Evolutionary conservation across 495 filamentous ascomycete species (phyloP), one percentile per base, ranked within the genome.

Genomic region (Xylaria nigripes): DNA sequence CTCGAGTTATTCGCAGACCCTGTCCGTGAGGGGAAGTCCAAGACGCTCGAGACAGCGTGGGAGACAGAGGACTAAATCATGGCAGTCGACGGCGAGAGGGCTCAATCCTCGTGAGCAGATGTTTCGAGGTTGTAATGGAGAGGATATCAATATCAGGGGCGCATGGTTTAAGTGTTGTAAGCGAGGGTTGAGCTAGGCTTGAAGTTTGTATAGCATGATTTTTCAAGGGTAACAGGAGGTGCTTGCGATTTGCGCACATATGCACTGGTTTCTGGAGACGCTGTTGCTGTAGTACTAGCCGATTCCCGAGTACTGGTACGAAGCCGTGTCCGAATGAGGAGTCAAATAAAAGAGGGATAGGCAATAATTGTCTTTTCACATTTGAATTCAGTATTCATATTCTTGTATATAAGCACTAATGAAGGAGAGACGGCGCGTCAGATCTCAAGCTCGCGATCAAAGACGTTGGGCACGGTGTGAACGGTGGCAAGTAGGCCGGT

Each of bases 361-460:
- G n/a, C n/a, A n/a, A n/a, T n/a, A n/a, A n/a, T n/a, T n/a, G n/a
- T n/a, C n/a, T n/a, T n/a, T n/a, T n/a, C n/a, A n/a, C n/a, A n/a
- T n/a, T n/a, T n/a, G n/a, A n/a, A n/a, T n/a, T n/a, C n/a, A n/a
- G n/a, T n/a, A n/a, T n/a, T n/a, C n/a, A n/a, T n/a, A 29, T 9
- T 29, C 4, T 53, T 13, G 48, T 52, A 23, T 60, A 60, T 15
- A 51, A 47, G 21, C 57, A n/a, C 57, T 1, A 48, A 24, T 6
- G 23, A 41, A 23, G 57, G 48, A 7, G 48, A 56, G 34, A 19
- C 42, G 9, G 47, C 57, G 1, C 51, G 53, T 60, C 53, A 7
- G 53, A 60, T 25, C 52, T 60, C 6, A 42, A 60, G n/a, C 57
- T 60, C 3, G 53, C 53, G 13, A 48, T 56, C 38, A 60, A 60